Percentiles rank a stretch among this genome's conserved stretches.
phyloP scores from a whole-genome alignment of 2,329 filamentous ascomycete species.

The Didymella pomorum region DNA sequence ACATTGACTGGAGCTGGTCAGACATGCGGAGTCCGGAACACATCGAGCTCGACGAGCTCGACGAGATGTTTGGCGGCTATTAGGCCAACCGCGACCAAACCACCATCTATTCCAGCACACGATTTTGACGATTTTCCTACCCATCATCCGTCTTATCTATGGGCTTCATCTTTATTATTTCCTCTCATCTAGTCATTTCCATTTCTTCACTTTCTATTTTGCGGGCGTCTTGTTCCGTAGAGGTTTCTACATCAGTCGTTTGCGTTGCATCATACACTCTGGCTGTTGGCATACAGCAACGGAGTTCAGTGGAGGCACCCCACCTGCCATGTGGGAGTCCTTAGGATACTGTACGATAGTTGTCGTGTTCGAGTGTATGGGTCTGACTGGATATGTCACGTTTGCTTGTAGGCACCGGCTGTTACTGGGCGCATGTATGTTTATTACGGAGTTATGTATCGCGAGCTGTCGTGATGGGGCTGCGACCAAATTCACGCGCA shows the following conservation, averaged over 20 bases:
- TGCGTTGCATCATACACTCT: constrained; percentile 41
- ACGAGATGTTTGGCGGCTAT: constrained; percentile 81
- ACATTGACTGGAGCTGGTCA: constrained; percentile 43
- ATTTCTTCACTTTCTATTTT: constrained; percentile 26
- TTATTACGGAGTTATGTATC: constrained; percentile 16
- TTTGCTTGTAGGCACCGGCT: constrained; percentile 39
- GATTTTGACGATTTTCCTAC: constrained; percentile 45
- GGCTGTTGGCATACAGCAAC: constrained; percentile 26
- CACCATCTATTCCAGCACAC: constrained; percentile 25
- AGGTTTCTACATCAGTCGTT: constrained; percentile 39
- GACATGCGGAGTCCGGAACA: constrained; percentile 79
- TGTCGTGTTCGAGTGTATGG: constrained; percentile 40
- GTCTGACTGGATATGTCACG: constrained; percentile 30
- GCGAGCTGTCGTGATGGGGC: constrained; percentile 22
- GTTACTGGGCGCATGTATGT: constrained; percentile 36
- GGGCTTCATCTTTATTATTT: constrained; percentile 31
- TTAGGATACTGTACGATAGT: constrained; percentile 36
- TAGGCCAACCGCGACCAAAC: constrained; percentile 51
- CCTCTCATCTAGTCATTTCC: constrained; percentile 38
- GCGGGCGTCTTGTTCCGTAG: constrained; percentile 38
- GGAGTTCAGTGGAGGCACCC: constrained; percentile 22
- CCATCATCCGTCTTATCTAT: constrained; percentile 24
- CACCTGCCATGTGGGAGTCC: constrained; percentile 25
- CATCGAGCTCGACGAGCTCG: constrained; percentile 91
- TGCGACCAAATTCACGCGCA: constrained; percentile 20